These are phyloP conservation scores for Houttuynia cordata DNA, from an alignment of 164 flowering plant genomes.

Conservation along the genomic window DNA sequence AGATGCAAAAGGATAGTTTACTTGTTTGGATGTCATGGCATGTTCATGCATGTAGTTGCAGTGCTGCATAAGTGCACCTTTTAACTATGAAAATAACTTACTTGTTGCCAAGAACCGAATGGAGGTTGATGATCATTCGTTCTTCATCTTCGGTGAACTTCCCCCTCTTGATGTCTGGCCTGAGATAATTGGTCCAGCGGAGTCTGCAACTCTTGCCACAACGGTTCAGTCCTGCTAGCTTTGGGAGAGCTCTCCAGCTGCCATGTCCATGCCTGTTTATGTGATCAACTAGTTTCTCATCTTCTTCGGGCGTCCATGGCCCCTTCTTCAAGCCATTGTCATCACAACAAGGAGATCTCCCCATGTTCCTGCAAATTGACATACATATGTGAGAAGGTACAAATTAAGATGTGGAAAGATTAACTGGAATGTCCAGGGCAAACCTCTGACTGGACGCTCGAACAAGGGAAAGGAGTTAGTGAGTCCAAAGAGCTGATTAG, in stretches of 20 bases:
- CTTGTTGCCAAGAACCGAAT: conserved; percentile 64
- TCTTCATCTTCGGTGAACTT: conserved; percentile 6
- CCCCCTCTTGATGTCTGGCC: conserved; percentile 10
- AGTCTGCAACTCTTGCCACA: conserved; percentile 8
- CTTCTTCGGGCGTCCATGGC: conserved; percentile 14
- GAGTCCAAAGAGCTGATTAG: not conserved
- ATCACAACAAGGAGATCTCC: conserved; percentile 9
- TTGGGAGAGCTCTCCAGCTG: conserved; percentile 13
- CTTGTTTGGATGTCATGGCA: not conserved
- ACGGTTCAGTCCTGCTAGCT: conserved; percentile 2
- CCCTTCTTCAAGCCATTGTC: conserved; percentile 13
- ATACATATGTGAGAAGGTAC: not conserved
- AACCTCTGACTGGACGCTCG: not conserved
- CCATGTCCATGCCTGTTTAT: conserved; percentile 8
- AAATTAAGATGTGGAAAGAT: not conserved
- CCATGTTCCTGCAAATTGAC: not conserved
- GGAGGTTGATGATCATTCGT: conserved; percentile 21
- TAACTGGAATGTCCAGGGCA: not conserved
- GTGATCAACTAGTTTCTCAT: conserved; percentile 6
- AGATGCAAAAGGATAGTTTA: not conserved
- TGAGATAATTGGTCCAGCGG: conserved; percentile 8
- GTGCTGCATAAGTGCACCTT: too few species aligned
- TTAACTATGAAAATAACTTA: conserved; percentile 7
- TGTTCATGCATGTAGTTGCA: too few species aligned
- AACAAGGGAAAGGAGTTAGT: not conserved